A percentile compares a stretch with the other conserved stretches of the same genome.
Conservation (phyloP, 2,329 filamentous ascomycete genomes). For the Erysiphe pulchra region DNA sequence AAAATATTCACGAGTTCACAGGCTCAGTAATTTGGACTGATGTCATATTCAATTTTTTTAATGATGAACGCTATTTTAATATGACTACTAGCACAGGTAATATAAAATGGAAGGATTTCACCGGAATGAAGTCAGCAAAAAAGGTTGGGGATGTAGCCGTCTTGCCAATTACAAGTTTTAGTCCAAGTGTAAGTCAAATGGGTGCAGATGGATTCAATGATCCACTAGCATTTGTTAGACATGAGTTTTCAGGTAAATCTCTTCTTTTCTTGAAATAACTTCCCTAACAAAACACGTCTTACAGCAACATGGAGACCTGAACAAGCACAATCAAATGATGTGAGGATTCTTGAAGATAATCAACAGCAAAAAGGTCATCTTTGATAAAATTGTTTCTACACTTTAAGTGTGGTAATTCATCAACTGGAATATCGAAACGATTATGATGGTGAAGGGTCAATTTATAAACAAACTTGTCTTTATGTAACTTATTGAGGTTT, state of each 20-base stretch:
- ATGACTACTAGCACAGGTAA: constrained; percentile 39
- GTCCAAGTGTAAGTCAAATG: constrained; percentile 84
- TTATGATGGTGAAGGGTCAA: too few relatives aligned
- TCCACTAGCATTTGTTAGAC: constrained; percentile 92
- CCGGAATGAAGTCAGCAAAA: constrained; percentile 57
- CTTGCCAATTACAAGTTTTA: constrained; percentile 90
- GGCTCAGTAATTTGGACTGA: constrained; percentile 93
- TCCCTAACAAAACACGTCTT: neutral
- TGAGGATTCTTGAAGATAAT: too few relatives aligned
- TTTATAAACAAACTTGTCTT: too few relatives aligned
- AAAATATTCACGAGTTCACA: constrained; percentile 75
- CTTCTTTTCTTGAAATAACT: neutral
- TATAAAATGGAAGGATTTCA: constrained; percentile 74
- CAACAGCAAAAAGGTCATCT: too few relatives aligned
- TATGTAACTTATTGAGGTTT: too few relatives aligned
- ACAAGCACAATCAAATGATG: too few relatives aligned
- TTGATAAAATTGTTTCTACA: too few relatives aligned
- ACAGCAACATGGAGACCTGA: too few relatives aligned
- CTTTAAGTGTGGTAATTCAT: too few relatives aligned
- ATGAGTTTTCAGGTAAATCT: constrained; percentile 70
- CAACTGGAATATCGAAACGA: too few relatives aligned
- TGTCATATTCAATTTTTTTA: constrained; percentile 75
- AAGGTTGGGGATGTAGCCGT: constrained; percentile 86
- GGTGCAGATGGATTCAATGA: constrained; percentile 68
- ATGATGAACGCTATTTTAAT: constrained; percentile 71